Evolutionary conservation across 768 basidiomycete species (phyloP), one percentile per base, ranked within the genome.

Genomic region (Boletus sp.): DNA sequence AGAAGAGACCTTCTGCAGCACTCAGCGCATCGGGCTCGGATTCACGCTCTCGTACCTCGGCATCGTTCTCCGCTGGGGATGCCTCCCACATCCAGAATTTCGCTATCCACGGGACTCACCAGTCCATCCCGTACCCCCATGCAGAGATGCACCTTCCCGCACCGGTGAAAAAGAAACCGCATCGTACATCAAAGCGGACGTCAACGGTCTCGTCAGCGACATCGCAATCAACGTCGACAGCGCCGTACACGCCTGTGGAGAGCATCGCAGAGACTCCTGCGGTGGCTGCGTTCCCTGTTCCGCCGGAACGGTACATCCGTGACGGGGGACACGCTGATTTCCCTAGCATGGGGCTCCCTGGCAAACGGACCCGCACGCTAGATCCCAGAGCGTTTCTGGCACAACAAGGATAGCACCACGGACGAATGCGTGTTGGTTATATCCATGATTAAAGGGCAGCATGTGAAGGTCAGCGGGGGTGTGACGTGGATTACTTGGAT

Each of bases 11-110:
- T 0, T 65, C 72, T 3, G 66, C 63, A 5, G 68, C 64, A 25
- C 59, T 68, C 10, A 74, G 75, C 32, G 80, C 58, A 11, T 70
- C 69, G 0, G 58, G 78, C 25, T 87, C 85, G 0, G 82, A 84
- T 54, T 84, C 83, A 5, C 80, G 78, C 34, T 86, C 84, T 4
- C 78, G 81, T 32, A 85, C 85, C 0, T 84, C 84, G 5, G 69
- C 79, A 5, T 83, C 82, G 0, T 43, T 71, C 27, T 77, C 77
- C 25, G 56, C 61, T 32, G 63, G 65, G 25, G 65, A 63, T 40
- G 19, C 50, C 25, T 44, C 57, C 19, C 48, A 61, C 44, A 49
- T 50, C n/a, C 69, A 70, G 50, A 64, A 66, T 46, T 64, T 39
- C 5, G 5, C 67, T 40, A 60, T 63, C 35, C 67, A 61, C 35